Base-by-base conservation (phyloP, 2,329 filamentous ascomycete genomes). In the Fusarium aywerte region DNA sequence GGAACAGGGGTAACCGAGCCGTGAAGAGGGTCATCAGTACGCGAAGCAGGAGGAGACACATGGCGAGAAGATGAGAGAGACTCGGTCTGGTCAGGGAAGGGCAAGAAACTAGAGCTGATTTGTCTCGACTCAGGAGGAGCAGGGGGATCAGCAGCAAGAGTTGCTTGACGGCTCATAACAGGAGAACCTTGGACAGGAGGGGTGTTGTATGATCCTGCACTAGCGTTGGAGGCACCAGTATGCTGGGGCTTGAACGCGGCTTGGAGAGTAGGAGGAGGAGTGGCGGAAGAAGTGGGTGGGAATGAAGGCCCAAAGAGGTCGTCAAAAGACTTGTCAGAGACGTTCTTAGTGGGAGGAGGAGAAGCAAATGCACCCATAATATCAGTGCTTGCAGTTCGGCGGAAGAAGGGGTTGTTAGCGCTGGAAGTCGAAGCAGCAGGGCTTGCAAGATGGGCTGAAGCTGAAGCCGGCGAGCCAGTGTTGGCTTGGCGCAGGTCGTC, bases 361-460 rank as follows among this genome's bases (percentile, higher is more conserved):
- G 84, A 80, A 29, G 80, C 76, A 62, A 87, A 88, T 15, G 84
- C 80, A 38, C 83, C 82, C 79, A 86, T 84, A 59, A 88, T 84
- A 67, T 89, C 85, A 36, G 86, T 83, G 77, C 88, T 89, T 58
- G 83, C 85, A 44, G 87, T 87, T 43, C 88, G 83, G 74, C 93
- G 89, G 82, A 97, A 97, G 83, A 99, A 99, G 1, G 96, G 96
- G 76, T 99, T 99, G 74, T 93, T 97, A 71, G 86, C 92, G 76
- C 90, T 95, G 42, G 89, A 83, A 4, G 84, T 85, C 36, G 89
- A 91, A 52, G 83, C 83, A 57, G 88, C 85, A 39, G 93, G 92
- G 77, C 92, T 96, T 56, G 84, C 85, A 50, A 92, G 83, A 60
- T 85, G 78, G 59, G 82, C 76, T 61, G 82, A 77, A 5, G 76